Base-by-base conservation (phyloP, 345 rosid species). In the thale cress (Arabidopsis thaliana) region DNA sequence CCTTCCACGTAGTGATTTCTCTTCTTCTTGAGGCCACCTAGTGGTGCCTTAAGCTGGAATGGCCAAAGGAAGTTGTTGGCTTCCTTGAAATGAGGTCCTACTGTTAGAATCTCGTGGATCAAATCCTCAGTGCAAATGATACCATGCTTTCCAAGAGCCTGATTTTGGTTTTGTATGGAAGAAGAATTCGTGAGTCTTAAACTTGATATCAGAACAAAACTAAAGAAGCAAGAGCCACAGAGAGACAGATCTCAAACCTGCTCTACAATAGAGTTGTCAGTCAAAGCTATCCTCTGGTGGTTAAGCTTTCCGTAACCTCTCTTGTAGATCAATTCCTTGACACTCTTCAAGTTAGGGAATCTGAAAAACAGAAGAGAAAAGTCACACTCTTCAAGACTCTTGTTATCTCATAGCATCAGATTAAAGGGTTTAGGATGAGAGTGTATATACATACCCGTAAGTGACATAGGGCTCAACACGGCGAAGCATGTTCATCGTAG, bases 1-100 rank as follows among this genome's bases (percentile, higher is more conserved):
- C 98, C 98, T 81, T 94, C 98, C 0, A 94, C 97, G 45, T 94
- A 94, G 81, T 94, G 98, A 71, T 91, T 91, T 64, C 98, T 88
- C 86, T 89, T 91, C 88, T 88, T 91, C 85, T 91, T 84, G 52
- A 93, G 51, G 68, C 97, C 98, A 33, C 96, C 91, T 51, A 85
- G 76, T 0, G 98, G 98, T 4, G 98, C 97, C 85, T 87, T 94
- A 6, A 94, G 91, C 86, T 94, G 86, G 82, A 94, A 94, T 6
- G 97, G 97, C 98, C 97, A 94, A 11, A 91, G 68, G 82, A 88
- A 94, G 88, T 90, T 78, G 85, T 88, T 59, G 87, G 97, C 97
- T 77, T 94, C 91, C 86, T 91, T 94, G 81, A 94, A 94, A 65
- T 91, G 96, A 37, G 96, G 96, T 12, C 98, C 98, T 0, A 94